phyloP scores from a whole-genome alignment of 257 asterid genomes.

The Nicotiana noctiflora region DNA sequence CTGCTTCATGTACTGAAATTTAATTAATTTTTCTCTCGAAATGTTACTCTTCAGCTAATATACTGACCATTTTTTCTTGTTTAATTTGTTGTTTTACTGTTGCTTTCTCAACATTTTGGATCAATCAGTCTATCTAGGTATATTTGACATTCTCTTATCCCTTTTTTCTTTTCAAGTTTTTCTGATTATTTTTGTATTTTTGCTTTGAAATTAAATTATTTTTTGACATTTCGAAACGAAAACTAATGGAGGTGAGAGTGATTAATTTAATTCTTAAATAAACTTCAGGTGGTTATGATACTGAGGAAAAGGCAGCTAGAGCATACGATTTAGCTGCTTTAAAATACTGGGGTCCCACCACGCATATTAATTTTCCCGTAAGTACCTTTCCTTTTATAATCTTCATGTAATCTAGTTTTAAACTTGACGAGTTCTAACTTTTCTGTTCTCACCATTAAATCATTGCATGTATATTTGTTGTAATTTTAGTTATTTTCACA shows the following conservation, averaged over 20 bases:
- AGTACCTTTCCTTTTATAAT: not conserved
- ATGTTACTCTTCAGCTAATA: not conserved
- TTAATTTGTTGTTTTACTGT: not conserved
- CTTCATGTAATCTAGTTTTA: not conserved
- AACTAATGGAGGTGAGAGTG: not conserved
- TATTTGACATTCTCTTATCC: slow-evolving; percentile 13
- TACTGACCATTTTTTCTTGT: not conserved
- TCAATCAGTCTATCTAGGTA: slow-evolving; percentile 64
- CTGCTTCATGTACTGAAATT: not conserved
- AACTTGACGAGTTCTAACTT: not conserved
- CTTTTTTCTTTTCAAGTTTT: not conserved
- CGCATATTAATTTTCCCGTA: slow-evolving; percentile 79
- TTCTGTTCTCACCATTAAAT: not conserved
- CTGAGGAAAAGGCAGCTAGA: slow-evolving; percentile 84
- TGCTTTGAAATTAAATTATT: not conserved
- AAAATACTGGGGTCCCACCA: slow-evolving; percentile 85
- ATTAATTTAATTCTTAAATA: not conserved
- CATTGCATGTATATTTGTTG: not conserved
- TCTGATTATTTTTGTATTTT: not conserved
- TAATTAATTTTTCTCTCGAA: not conserved
- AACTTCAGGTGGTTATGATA: slow-evolving; percentile 70
- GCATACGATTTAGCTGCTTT: slow-evolving; percentile 92
- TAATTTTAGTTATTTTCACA: not conserved
- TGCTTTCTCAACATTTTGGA: not conserved
- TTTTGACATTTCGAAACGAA: not conserved